phyloP scores from a whole-genome alignment of 306 rosid species.

The Dalbergia oliveri region DNA sequence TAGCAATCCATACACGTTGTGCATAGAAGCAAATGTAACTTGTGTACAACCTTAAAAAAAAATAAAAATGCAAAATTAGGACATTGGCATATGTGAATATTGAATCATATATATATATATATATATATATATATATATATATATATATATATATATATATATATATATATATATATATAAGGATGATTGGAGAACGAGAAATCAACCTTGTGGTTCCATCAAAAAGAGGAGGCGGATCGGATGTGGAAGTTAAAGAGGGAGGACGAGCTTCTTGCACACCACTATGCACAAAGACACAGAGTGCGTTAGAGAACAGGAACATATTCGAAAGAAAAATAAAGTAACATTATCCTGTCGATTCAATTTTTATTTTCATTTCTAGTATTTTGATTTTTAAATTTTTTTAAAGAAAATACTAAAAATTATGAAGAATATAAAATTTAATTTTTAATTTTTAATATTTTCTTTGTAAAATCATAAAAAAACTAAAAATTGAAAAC shows the following conservation, averaged over 20 bases:
- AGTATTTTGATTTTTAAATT: too few relatives aligned
- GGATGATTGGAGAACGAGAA: not conserved
- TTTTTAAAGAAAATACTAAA: too few relatives aligned
- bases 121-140: too few relatives aligned
- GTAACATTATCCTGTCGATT: too few relatives aligned
- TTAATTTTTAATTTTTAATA: too few relatives aligned
- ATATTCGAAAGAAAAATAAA: not conserved
- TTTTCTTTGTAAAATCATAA: too few relatives aligned
- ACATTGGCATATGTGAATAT: not conserved
- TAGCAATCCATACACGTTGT: slow-evolving; percentile 86
- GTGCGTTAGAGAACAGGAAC: not conserved
- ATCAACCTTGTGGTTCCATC: slow-evolving; percentile 87
- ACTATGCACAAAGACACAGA: slow-evolving; percentile 36
- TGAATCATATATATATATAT: not conserved
- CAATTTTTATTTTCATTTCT: too few relatives aligned
- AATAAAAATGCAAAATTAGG: not conserved
- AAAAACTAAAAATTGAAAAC: too few relatives aligned
- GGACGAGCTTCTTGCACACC: slow-evolving; percentile 52
- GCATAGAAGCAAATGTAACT: slow-evolving; percentile 74
- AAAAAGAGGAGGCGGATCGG: slow-evolving; percentile 77
- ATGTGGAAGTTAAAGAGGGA: slow-evolving; percentile 59
- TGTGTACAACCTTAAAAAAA: slow-evolving; percentile 63
- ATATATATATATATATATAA: too few relatives aligned
- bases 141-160: too few relatives aligned
- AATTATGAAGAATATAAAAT: too few relatives aligned